Evolutionary conservation across 441 rosid species (phyloP), one percentile per base, ranked within the genome.

Genomic region (Erysimum pusillum): DNA sequence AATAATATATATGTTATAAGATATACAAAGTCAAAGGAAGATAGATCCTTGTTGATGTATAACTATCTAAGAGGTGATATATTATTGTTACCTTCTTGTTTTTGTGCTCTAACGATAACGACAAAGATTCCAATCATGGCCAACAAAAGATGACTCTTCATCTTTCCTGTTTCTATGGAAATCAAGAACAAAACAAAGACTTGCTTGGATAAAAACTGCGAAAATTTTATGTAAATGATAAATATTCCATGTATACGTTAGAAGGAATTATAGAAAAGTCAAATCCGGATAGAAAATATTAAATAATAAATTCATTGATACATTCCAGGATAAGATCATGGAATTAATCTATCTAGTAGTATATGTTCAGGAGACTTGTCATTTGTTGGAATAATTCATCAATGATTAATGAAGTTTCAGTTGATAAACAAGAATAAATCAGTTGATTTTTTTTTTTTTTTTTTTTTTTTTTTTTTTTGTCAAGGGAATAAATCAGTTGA

Each of bases 81-180:
- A n/a, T n/a, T n/a, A 45, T 5, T 9, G 13, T n/a, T 35, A 52
- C 62, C 62, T 53, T 69, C 64, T 69, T 69, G 74, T 31, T 41
- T 69, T 1, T 69, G 54, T 3, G 65, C 34, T 2, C 56, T 45
- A 10, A 42, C 66, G 0, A 70, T 17, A 13, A 70, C 9, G 44
- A 20, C 20, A 58, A 70, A 57, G 4, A 7, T 17, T 58, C 20
- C 66, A 45, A 34, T 12, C 0, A 58, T 38, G 17, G 31, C 63
- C 12, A 54, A 54, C 15, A 41, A 54, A n/a, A 28, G 2, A 70
- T 18, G 65, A 1, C 42, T 58, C 57, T 9, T 58, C 74, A 70
- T 58, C 53, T 70, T 66, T 25, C 28, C 45, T 18, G 28, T 9
- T 54, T 25, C 0, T 15, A 5, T 28, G 15, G 15, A 69, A n/a